Evolutionary conservation across 139 green algal genomes (phyloP).

Genomic region (Bryopsis sp.): DNA sequence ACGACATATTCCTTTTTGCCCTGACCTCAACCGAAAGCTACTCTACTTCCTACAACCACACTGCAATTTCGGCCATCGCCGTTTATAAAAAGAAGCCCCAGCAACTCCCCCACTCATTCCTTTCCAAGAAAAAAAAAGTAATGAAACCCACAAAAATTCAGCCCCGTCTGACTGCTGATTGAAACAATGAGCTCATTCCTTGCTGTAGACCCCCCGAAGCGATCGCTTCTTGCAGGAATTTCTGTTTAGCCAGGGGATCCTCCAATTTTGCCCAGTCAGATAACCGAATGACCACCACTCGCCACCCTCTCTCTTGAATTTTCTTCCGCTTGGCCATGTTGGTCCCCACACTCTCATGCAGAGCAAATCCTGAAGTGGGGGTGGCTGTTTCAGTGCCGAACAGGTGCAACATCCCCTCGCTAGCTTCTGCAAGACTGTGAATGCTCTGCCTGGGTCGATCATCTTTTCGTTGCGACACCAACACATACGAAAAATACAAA

Average conservation of each 20-base stretch:
- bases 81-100: too few species aligned
- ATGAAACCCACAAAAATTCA: neutral
- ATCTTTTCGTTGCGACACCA: too few species aligned
- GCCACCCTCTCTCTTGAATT: neutral
- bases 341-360: neutral
- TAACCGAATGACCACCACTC: neutral
- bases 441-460: neutral
- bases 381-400: neutral
- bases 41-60: too few species aligned
- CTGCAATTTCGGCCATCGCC: too few species aligned
- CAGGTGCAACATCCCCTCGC: neutral
- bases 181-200: neutral
- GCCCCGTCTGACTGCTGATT: neutral
- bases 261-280: neutral
- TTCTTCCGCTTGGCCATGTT: neutral
- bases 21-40: too few species aligned
- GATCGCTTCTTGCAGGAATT: conserved; percentile 3
- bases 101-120: too few species aligned
- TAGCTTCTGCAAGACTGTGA: neutral
- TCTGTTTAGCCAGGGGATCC: neutral
- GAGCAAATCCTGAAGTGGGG: neutral
- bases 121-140: too few species aligned
- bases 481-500: too few species aligned
- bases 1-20: too few species aligned
- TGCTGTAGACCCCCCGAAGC: neutral